Conservation (phyloP, 306 rosid species). For the Citrullus colocynthis region DNA sequence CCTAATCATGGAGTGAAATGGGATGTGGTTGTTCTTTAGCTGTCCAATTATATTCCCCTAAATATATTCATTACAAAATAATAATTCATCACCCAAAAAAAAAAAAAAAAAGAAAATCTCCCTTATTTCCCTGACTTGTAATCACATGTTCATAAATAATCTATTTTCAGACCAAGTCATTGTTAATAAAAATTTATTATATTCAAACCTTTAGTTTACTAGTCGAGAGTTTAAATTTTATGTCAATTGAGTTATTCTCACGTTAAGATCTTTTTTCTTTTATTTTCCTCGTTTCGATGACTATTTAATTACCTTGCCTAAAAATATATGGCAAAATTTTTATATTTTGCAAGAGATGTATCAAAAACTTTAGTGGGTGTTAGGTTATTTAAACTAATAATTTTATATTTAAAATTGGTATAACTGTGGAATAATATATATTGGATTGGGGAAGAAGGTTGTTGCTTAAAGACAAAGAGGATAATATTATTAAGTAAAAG, state of each 20-base stretch:
- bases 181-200: no score
- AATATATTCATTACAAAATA: background rate
- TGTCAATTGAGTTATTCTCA: no score
- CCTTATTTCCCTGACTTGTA: no score
- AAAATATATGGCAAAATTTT: background rate
- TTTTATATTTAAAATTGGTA: background rate
- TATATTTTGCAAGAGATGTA: no score
- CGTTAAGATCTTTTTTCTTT: background rate
- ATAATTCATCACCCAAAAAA: background rate
- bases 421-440: background rate
- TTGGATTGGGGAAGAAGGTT: background rate
- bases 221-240: no score
- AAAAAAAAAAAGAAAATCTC: no score
- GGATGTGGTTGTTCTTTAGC: background rate
- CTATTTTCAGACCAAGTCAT: no score
- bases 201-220: no score
- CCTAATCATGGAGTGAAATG: background rate
- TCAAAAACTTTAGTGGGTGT: background rate
- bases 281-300: background rate
- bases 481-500: background rate
- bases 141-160: no score
- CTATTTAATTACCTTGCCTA: background rate
- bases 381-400: background rate
- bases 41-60: background rate
- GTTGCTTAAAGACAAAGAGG: constrained; percentile 4